Evolutionary conservation across 192 early-diverging fungal species (phyloP), one percentile per base, ranked within the genome.

Genomic region (Allomyces macrogynus): DNA sequence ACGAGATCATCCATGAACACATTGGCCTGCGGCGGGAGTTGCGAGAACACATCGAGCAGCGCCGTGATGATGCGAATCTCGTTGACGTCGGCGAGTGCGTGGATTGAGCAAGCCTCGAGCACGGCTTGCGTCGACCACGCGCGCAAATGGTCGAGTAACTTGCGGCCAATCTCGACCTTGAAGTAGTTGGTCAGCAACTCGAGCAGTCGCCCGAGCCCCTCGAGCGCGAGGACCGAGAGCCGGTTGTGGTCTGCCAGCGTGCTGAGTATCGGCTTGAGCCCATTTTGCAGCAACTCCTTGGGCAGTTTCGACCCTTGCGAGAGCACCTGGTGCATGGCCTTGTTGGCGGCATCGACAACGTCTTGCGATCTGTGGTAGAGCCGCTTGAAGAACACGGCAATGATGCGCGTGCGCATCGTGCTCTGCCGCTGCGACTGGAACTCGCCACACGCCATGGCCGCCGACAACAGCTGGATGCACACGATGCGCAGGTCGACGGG

Each of bases 321-420:
- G 43, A 93, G 67, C 12, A 93, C 89, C 66, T 87, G 82, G 60
- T 83, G 81, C 61, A 99, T 70, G 16, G 93, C 95, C 64, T 90
- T 83, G 73, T 96, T 88, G 3, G 95, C 91, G 23, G 85, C 89
- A 62, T 94, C 90, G 16, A 99, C 93, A 10, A 99, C 87, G 71
- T 98, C 94, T 7, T 87, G 85, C 10, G 86, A 85, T 67, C 92
- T 97, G 68, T 89, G 86, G 68, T 99, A 97, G 24, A 99, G 75
- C n/a, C 89, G 90, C 75, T 96, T 98, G 84, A 99, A 98, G 70
- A 99, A 99, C 23, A 98, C 90, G 8, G 89, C 83, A 60, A 95
- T 95, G 43, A 99, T 97, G 57, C 93, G 85, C 9, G 87, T 82
- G 24, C 91, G 82, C 0, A 84, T 91, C 9, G 75, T 77, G n/a